A percentile compares a stretch with the other conserved stretches of the same genome.
These are phyloP conservation scores for Monosporozyma siamensis DNA, from an alignment of 805 yeast species.

Conservation along the genomic window DNA sequence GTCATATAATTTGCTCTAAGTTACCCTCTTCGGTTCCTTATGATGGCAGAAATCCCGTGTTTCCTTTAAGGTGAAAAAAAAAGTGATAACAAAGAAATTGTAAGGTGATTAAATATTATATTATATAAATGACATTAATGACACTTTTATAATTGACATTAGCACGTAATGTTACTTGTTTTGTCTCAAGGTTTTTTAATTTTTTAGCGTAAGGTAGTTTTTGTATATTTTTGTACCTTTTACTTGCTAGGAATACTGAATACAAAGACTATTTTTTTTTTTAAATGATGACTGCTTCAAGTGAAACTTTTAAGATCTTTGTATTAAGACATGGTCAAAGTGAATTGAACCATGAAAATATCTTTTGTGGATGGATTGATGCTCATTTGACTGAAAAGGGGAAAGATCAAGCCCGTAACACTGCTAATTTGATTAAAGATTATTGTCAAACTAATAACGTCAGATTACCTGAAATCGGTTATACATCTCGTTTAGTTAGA, in stretches of 20 bases:
- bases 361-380: slow-evolving; percentile 84
- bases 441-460: slow-evolving; percentile 20
- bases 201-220: too few species aligned
- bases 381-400: slow-evolving; percentile 62
- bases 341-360: slow-evolving; percentile 64
- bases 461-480: slow-evolving; percentile 45
- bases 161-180: too few species aligned
- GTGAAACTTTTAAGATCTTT: slow-evolving; percentile 21
- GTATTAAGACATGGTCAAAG: slow-evolving; percentile 78
- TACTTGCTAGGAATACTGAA: too few species aligned
- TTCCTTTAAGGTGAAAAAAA: neutral
- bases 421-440: slow-evolving; percentile 50
- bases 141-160: too few species aligned
- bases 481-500: slow-evolving; percentile 64
- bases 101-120: too few species aligned
- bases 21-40: neutral
- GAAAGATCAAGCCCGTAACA: slow-evolving; percentile 52
- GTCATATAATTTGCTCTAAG: too few species aligned
- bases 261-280: too few species aligned
- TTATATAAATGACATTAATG: too few species aligned
- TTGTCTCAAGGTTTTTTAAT: too few species aligned
- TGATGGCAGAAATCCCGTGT: neutral
- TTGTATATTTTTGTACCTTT: too few species aligned
- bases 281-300: slow-evolving; percentile 3
- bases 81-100: neutral